Base-by-base conservation (phyloP, 805 yeast genomes). In the Debaryomyces maramus region DNA sequence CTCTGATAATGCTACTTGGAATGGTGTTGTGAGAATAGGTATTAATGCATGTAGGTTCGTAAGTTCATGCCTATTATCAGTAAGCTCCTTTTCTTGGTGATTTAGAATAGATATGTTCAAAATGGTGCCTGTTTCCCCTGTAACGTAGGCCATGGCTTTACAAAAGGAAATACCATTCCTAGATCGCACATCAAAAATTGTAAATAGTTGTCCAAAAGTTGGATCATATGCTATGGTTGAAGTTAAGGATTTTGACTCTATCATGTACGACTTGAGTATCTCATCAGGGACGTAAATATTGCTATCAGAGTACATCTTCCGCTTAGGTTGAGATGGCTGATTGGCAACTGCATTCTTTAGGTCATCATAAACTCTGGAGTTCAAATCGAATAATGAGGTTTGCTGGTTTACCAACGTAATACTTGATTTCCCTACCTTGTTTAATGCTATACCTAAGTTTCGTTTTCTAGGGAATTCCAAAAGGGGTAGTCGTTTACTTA, bases 161-260 rank as follows among this genome's bases (percentile, higher is more conserved):
- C 46, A 36, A 8, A 34, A 11, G 18, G 11, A 3, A 3, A 13
- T 22, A 6, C 43, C 44, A 17, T 29, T 38, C 14, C 43, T 45
- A 7, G 24, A 29, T 21, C 49, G 27, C 1, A 58, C 11, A 9
- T 50, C 48, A 27, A 34, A 38, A 10, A 38, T 28, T 6, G 39
- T 19, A 32, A 53, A 56, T 7, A 52, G 39, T 5, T 48, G 39
- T 0, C 70, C 70, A 33, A 43, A 52, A 1, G 68, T 60, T 4
- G 75, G 73, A 46, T 69, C 73, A 44, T 57, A 60, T 5, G 65
- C 53, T 18, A 50, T 35, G 2, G 46, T 34, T 6, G 65, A 56
- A 3, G 52, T 44, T 10, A 63, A 47, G 0, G 56, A 39, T 21
- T 47, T 45, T 8, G 69, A 56, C 43, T 61, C 65, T 18, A 47